Base-by-base conservation (phyloP, 75 land plant species). In the Picea glauca region DNA sequence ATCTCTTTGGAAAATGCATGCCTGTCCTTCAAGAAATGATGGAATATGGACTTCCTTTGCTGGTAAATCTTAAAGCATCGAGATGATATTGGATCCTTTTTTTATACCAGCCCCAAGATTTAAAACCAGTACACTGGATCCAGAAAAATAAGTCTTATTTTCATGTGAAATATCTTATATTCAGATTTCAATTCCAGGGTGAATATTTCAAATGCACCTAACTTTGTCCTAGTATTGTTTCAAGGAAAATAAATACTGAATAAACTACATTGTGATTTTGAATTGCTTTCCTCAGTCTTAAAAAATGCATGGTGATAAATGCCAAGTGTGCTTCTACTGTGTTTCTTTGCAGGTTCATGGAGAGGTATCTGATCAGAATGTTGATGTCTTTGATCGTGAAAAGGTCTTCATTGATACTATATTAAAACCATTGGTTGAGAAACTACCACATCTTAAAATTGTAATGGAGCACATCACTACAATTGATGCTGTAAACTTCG, bases 401-500 rank as follows among this genome's bases (percentile, higher is more conserved):
- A 90, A 90, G 72, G 93, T 90, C 40, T 96, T 90, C 74, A 96
- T 96, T 68, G 90, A 92, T 56, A 84, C 80, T 20, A 84, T 94
- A 23, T 90, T 96, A 18, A 72, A 40, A 33, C 93, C 99, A 18
- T 82, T 96, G 13, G 74, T 92, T n/a, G 61, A 83, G 43, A 92
- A 83, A 74, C 85, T 96, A 79, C 99, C 99, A 59, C 77, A 76
- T 46, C 80, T 96, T 26, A 94, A 92, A 81, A 81, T 96, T 80
- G 97, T 96, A 56, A 96, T 96, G 99, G 99, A 96, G 81, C 99
- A 96, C 77, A 89, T 96, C 40, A 96, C 99, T 33, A 96, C 99
- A 30, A 14, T 64, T 7, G 99, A 96, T 85, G 99, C 97, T 43
- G 99, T 89, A n/a, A 85, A 77, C 32, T 96, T 93, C 86, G 86